Percentiles rank a stretch among this genome's conserved stretches.
Conservation (phyloP, 192 early-diverging fungal species). For the Ramicandelaber brevisporus region DNA sequence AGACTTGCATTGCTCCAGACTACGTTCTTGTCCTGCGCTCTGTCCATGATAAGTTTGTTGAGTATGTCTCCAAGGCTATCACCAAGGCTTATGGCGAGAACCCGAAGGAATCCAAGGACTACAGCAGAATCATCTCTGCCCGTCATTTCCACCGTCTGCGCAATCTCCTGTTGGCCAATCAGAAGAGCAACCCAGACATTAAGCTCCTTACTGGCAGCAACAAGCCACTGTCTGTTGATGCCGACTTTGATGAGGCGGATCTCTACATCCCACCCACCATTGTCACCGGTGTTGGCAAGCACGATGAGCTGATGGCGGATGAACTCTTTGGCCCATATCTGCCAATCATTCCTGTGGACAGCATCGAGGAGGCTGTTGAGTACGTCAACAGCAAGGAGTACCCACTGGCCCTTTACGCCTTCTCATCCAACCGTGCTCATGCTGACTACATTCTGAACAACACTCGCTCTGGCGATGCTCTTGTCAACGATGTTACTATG, state of each 20-base stretch:
- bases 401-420: conserved; percentile 64
- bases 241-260: conserved; percentile 23
- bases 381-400: conserved; percentile 32
- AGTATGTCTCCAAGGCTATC: conserved; percentile 17
- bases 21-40: conserved; percentile 45
- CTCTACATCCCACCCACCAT: conserved; percentile 64
- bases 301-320: conserved; percentile 38
- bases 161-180: conserved; percentile 15
- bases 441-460: conserved; percentile 29
- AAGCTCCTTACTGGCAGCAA: conserved; percentile 31
- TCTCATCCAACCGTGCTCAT: conserved; percentile 19
- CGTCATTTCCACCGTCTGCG: conserved; percentile 44
- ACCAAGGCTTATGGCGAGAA: conserved; percentile 19
- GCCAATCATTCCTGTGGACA: conserved; percentile 43
- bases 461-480: conserved; percentile 47
- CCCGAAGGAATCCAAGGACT: conserved; percentile 20
- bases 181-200: conserved; percentile 11
- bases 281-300: conserved; percentile 36
- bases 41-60: conserved; percentile 26
- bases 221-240: conserved; percentile 2
- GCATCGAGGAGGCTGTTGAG: conserved; percentile 30
- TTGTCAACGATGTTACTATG: conserved; percentile 60
- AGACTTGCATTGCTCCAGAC: conserved; percentile 76
- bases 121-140: conserved; percentile 41
- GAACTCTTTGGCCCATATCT: conserved; percentile 88